These are phyloP conservation scores for Ettlia oleoabundans DNA, from an alignment of 139 green algal species.

Conservation along the genomic window DNA sequence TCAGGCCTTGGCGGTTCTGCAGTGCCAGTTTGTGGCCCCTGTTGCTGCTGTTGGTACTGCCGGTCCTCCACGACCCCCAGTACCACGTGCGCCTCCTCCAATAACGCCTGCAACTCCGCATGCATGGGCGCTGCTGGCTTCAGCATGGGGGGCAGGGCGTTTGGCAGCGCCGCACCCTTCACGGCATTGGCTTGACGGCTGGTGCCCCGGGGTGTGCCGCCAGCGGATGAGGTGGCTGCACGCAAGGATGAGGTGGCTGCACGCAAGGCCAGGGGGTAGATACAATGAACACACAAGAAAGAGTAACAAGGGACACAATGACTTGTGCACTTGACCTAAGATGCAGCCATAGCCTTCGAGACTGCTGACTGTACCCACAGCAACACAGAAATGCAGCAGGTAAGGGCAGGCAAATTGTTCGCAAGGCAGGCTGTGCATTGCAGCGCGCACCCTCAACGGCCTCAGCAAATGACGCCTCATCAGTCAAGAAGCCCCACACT, in stretches of 20 bases:
- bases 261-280: no score
- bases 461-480: slow-evolving; percentile 41
- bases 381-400: background rate
- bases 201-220: no score
- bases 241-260: no score
- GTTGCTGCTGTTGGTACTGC: slow-evolving; percentile 24
- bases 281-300: background rate
- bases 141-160: no score
- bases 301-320: background rate
- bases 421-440: background rate
- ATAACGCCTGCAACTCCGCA: slow-evolving; percentile 3
- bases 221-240: no score
- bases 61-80: slow-evolving; percentile 18
- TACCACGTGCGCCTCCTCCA: slow-evolving; percentile 1
- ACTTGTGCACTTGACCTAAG: no score
- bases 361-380: background rate
- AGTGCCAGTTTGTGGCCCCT: background rate
- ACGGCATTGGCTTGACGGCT: no score
- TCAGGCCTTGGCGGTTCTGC: background rate
- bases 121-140: slow-evolving; percentile 1
- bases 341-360: background rate
- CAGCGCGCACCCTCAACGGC: slow-evolving; percentile 18
- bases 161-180: no score
- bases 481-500: slow-evolving; percentile 43
- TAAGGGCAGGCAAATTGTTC: background rate